Conservation (phyloP, 495 filamentous ascomycete genomes). For the Aspergillus sclerotioniger region DNA sequence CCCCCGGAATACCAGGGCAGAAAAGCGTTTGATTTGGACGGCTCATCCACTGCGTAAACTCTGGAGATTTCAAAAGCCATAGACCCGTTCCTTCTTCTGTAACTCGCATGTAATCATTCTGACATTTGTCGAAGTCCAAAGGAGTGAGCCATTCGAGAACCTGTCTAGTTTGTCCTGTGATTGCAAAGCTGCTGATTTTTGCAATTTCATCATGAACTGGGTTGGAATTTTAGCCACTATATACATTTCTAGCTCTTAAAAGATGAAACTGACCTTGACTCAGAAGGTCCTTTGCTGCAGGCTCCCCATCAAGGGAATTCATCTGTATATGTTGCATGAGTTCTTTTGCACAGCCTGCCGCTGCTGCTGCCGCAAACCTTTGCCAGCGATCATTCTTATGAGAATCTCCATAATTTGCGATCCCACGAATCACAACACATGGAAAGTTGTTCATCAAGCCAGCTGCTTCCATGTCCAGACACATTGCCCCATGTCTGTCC, state of each 20-base stretch:
- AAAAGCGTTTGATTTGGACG: background rate
- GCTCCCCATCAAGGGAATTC: background rate
- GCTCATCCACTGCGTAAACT: background rate
- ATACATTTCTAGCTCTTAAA: background rate
- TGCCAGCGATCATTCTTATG: conserved; percentile 43
- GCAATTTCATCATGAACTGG: background rate
- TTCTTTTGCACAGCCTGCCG: conserved; percentile 36
- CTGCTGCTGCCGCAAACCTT: conserved; percentile 31
- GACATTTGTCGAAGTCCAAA: background rate
- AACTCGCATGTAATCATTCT: background rate
- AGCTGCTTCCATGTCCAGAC: conserved; percentile 46
- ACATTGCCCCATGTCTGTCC: conserved; percentile 15
- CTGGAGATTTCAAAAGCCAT: background rate
- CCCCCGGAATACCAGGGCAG: conserved; percentile 1
- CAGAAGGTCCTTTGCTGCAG: background rate
- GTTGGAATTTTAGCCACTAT: too few species aligned
- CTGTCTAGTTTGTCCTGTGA: background rate
- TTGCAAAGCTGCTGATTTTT: background rate
- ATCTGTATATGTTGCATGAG: conserved; percentile 18
- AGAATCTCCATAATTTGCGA: conserved; percentile 40
- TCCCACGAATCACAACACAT: conserved; percentile 39
- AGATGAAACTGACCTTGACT: background rate
- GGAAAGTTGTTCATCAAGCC: conserved; percentile 38
- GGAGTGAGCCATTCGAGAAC: background rate
- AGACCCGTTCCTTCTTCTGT: background rate